Percentiles rank a stretch among this genome's conserved stretches.
These are phyloP conservation scores for Delonix regia DNA, from an alignment of 306 rosid species.

Conservation along the genomic window DNA sequence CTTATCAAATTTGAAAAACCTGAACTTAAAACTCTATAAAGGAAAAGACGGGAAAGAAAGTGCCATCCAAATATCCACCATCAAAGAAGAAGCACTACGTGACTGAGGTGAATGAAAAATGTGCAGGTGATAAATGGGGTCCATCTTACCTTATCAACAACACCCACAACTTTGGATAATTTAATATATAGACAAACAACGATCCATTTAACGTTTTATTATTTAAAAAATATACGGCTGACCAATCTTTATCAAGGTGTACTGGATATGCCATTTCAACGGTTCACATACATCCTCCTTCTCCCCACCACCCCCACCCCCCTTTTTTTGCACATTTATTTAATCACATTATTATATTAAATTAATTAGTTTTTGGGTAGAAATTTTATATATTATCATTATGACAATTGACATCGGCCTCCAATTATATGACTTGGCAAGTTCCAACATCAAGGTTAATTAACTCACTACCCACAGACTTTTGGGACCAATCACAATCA, in stretches of 20 bases:
- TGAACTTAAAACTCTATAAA: background rate
- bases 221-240: conserved; percentile 35
- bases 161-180: conserved; percentile 49
- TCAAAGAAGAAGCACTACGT: conserved; percentile 29
- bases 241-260: conserved; percentile 47
- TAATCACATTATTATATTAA: background rate
- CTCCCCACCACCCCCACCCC: conserved; percentile 76
- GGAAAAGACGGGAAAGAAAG: background rate
- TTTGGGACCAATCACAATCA: background rate
- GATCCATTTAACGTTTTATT: background rate
- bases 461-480: conserved; percentile 2
- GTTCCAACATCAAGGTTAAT: background rate
- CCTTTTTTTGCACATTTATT: conserved; percentile 15
- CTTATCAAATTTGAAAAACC: conserved; percentile 42
- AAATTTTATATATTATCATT: background rate
- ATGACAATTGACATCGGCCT: background rate
- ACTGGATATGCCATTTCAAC: conserved; percentile 67
- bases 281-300: conserved; percentile 51
- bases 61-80: conserved; percentile 51
- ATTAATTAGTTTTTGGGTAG: background rate
- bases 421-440: background rate
- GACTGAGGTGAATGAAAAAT: conserved; percentile 35
- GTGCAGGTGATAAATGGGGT: conserved; percentile 52
- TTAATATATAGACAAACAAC: conserved; percentile 13
- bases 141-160: conserved; percentile 50